Percentiles rank a stretch among this genome's conserved stretches.
Conservation (phyloP, 164 flowering plant species). For the Euptelea pleiosperma region DNA sequence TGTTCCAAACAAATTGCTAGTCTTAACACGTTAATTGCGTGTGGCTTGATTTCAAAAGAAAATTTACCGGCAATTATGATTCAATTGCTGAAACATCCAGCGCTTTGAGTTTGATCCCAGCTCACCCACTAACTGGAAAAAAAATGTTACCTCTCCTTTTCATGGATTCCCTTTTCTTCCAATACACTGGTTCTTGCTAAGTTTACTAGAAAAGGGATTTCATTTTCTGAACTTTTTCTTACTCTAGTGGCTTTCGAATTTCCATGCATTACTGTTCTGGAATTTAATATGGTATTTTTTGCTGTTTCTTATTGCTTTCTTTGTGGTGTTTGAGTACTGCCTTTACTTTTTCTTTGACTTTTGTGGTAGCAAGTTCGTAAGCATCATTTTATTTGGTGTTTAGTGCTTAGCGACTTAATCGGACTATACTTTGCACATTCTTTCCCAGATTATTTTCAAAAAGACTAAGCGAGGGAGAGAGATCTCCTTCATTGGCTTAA, state of each 20-base stretch:
- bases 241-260: neutral
- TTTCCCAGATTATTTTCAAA: no score
- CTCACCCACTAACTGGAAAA: neutral
- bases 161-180: conserved; percentile 2
- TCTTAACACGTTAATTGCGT: neutral
- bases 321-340: conserved; percentile 10
- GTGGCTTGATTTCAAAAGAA: neutral
- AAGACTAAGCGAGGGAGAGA: no score
- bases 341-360: conserved; percentile 20
- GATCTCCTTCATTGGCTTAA: no score
- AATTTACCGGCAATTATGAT: neutral
- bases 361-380: neutral
- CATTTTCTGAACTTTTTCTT: no score
- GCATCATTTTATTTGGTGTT: neutral
- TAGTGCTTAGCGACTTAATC: neutral
- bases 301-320: conserved; percentile 13
- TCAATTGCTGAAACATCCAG: neutral
- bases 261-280: neutral
- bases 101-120: neutral
- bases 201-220: neutral
- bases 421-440: no score
- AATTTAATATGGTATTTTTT: neutral
- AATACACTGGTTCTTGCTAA: neutral
- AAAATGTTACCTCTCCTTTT: neutral
- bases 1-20: neutral